Conservation (phyloP, 2,329 filamentous ascomycete species). For the Rugonectria rugulosa region DNA sequence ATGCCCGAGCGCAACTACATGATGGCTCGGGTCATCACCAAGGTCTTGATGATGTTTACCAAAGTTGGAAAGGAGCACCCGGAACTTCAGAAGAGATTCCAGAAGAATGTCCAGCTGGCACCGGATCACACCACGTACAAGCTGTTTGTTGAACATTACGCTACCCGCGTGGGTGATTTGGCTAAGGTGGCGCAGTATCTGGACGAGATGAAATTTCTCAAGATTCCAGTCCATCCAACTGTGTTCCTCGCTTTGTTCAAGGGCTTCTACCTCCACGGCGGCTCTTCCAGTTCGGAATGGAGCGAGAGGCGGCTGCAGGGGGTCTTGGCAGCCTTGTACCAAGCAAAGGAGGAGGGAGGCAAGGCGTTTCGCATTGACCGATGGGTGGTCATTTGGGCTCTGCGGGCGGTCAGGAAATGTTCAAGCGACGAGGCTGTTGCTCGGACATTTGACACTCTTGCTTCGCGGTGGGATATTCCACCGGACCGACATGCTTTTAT, state of each 20-base stretch:
- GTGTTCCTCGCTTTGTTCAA: conserved; percentile 85
- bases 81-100: conserved; percentile 60
- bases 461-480: conserved; percentile 55
- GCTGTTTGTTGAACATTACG: conserved; percentile 79
- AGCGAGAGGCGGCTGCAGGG: conserved; percentile 71
- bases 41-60: conserved; percentile 65
- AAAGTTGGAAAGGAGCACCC: conserved; percentile 63
- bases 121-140: conserved; percentile 84
- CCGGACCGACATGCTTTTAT: conserved; percentile 54
- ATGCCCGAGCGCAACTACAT: conserved; percentile 56
- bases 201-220: conserved; percentile 78
- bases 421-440: conserved; percentile 59
- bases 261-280: conserved; percentile 80
- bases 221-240: conserved; percentile 74
- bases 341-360: conserved; percentile 56
- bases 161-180: conserved; percentile 73
- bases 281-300: conserved; percentile 72
- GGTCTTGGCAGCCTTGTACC: conserved; percentile 71
- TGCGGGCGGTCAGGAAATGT: conserved; percentile 71
- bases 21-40: conserved; percentile 58
- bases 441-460: conserved; percentile 61
- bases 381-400: conserved; percentile 67
- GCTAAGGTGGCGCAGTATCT: conserved; percentile 74
- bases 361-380: conserved; percentile 60
- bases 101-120: conserved; percentile 69